phyloP scores from a whole-genome alignment of 345 rosid genomes.

The Eucalyptus rudis region DNA sequence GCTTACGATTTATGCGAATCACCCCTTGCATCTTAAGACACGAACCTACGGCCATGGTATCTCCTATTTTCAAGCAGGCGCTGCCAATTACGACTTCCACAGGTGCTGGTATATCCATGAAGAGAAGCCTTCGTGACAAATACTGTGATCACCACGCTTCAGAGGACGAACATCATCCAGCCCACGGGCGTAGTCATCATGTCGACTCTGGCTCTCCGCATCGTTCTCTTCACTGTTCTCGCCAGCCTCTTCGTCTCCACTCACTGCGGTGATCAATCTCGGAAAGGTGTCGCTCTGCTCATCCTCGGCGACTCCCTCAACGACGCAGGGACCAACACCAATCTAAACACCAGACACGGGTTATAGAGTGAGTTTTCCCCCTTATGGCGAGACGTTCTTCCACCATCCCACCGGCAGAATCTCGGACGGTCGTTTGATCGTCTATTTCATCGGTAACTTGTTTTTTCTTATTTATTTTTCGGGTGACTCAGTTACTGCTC shows the following conservation, averaged over 20 bases:
- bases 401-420: constrained; percentile 6
- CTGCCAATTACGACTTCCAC: background rate
- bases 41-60: background rate
- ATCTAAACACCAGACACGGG: background rate
- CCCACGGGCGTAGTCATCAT: background rate
- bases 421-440: background rate
- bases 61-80: background rate
- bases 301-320: constrained; percentile 21
- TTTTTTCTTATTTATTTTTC: background rate
- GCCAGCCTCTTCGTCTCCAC: background rate
- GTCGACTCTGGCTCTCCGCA: background rate
- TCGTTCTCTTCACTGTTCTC: background rate
- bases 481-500: too few species aligned
- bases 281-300: background rate
- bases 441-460: background rate
- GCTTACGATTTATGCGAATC: background rate
- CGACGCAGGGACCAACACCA: constrained; percentile 14
- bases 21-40: background rate
- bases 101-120: background rate
- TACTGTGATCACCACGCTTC: background rate
- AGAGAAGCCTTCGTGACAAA: background rate
- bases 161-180: background rate
- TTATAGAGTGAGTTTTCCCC: background rate
- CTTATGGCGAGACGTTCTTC: constrained; percentile 1
- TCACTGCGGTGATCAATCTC: background rate